Evolutionary conservation across 2,329 filamentous ascomycete species (phyloP).

Genomic region (Sarocladium oryzae): DNA sequence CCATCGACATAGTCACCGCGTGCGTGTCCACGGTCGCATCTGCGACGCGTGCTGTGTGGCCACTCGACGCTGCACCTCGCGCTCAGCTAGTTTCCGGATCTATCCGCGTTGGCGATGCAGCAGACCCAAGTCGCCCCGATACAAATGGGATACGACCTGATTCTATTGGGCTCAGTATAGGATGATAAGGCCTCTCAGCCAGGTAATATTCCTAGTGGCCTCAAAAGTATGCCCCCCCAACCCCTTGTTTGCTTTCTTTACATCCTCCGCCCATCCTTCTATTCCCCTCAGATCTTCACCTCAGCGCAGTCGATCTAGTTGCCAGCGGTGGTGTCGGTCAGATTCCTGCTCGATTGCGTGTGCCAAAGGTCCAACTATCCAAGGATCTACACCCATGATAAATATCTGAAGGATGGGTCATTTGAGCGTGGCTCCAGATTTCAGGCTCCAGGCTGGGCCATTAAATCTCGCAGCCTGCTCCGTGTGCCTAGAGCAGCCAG

Average conservation of each 20-base stretch:
- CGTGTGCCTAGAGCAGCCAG: not conserved
- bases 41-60: slow-evolving; percentile 1
- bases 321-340: not conserved
- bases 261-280: not conserved
- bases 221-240: not conserved
- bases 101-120: not conserved
- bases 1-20: not conserved
- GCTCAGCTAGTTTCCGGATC: not conserved
- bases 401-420: not conserved
- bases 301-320: not conserved
- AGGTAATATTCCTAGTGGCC: not conserved
- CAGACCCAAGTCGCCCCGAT: not conserved
- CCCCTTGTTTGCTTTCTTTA: not conserved
- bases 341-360: not conserved
- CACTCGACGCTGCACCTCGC: not conserved
- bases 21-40: not conserved
- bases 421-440: not conserved
- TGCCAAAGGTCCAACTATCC: not conserved
- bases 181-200: not conserved
- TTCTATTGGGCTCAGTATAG: not conserved
- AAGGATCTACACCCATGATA: not conserved
- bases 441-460: not conserved
- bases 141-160: not conserved
- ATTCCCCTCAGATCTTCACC: not conserved
- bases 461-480: not conserved